These are phyloP conservation scores for Cardamine resedifolia DNA, from an alignment of 345 rosid genomes.

Conservation along the genomic window DNA sequence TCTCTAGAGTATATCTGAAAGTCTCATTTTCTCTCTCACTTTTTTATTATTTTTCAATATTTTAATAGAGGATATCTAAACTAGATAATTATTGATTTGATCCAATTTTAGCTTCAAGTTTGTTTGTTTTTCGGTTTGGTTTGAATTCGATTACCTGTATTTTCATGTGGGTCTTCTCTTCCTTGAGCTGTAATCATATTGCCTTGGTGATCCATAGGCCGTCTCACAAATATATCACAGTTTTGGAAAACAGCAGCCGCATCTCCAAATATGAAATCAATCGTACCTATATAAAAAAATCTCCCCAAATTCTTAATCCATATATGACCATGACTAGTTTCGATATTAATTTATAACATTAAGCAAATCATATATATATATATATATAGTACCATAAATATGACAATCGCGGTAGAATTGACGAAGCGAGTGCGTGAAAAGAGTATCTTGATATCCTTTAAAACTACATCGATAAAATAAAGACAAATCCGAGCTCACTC, in stretches of 20 bases:
- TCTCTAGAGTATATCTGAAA: no score
- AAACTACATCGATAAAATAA: slow-evolving; percentile 68
- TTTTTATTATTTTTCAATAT: no score
- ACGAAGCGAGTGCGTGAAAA: slow-evolving; percentile 50
- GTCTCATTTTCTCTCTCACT: no score
- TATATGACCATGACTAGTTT: background rate
- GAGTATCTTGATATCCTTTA: slow-evolving; percentile 73
- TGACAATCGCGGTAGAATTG: slow-evolving; percentile 83
- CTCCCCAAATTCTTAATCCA: background rate
- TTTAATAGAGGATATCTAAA: no score
- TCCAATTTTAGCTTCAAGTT: no score
- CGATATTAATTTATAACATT: background rate
- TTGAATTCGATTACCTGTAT: slow-evolving; percentile 36
- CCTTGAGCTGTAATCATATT: slow-evolving; percentile 72
- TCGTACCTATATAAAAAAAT: slow-evolving; percentile 41
- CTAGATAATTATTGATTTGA: no score
- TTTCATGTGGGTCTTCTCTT: slow-evolving; percentile 48
- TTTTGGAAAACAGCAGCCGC: slow-evolving; percentile 64
- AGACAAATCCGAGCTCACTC: slow-evolving; percentile 56
- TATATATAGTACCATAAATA: slow-evolving; percentile 50
- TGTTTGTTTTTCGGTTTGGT: background rate
- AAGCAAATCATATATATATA: background rate
- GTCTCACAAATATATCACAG: slow-evolving; percentile 62
- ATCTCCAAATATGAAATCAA: slow-evolving; percentile 76
- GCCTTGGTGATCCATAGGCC: slow-evolving; percentile 58